Conservation (phyloP, 352 stramenopile genomes). For the Stramenopiles sp. region DNA sequence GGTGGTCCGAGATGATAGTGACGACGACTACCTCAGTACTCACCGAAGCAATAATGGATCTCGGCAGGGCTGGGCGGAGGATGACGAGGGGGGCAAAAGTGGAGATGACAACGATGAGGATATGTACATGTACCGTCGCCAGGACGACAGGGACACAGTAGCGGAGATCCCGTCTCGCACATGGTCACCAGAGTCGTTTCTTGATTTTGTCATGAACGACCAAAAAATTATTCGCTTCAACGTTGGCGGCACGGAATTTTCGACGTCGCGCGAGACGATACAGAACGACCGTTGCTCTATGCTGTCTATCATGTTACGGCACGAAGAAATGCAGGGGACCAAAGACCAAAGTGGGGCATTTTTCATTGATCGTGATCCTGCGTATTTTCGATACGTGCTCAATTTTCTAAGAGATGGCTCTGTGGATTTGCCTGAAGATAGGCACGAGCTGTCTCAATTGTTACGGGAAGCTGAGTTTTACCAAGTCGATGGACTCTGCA, state of each 20-base stretch:
- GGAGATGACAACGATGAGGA: slow-evolving; percentile 8
- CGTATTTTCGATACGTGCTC: slow-evolving; percentile 10
- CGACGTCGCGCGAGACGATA: background rate
- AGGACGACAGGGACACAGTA: background rate
- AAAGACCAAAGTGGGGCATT: slow-evolving; percentile 9
- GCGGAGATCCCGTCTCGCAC: background rate
- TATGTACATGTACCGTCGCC: background rate
- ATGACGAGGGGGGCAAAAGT: slow-evolving; percentile 7
- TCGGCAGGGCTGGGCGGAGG: background rate
- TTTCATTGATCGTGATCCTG: slow-evolving; percentile 7
- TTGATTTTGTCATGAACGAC: slow-evolving; percentile 11
- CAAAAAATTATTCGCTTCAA: slow-evolving; percentile 13
- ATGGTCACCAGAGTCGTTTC: slow-evolving; percentile 9
- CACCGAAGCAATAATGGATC: background rate
- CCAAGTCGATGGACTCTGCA: slow-evolving; percentile 7
- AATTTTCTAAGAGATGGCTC: slow-evolving; percentile 8
- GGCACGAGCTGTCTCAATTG: background rate
- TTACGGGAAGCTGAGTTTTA: slow-evolving; percentile 12
- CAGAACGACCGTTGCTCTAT: background rate
- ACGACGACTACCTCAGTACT: background rate
- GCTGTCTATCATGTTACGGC: slow-evolving; percentile 7
- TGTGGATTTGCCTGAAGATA: slow-evolving; percentile 9
- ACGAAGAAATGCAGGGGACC: slow-evolving; percentile 3
- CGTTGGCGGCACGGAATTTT: slow-evolving; percentile 4
- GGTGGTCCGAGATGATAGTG: background rate